Evolutionary conservation across 441 rosid genomes (phyloP), one percentile per base, ranked within the genome.

Genomic region (Lepidium campestre): DNA sequence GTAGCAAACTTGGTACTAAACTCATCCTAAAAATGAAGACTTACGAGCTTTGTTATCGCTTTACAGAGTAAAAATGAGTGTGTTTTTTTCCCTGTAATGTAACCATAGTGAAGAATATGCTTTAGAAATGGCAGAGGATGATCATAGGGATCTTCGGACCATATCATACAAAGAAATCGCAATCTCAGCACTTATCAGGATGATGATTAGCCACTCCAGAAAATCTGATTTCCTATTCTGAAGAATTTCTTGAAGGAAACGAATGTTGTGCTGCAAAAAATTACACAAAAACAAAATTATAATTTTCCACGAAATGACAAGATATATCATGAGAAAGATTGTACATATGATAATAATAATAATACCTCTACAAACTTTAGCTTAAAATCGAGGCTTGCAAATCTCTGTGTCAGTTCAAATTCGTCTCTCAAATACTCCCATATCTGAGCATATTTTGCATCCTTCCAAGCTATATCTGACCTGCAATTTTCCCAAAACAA

Each of bases 401-500:
- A 93, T 78, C 98, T 88, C 74, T 87, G 93, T 19, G 95, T 84
- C 70, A 93, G 73, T 75, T 93, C 97, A 60, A 93, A 93, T 76
- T 93, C 98, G 62, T 90, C 98, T 63, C 98, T 85, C 12, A 93
- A 83, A 77, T 83, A 93, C 77, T 93, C 97, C 97, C 97, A 93
- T 82, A 93, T 90, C 82, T 88, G 94, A 54, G 90, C 95, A 74
- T 84, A 93, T 76, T 90, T 93, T 2, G 97, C 98, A 75, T 93
- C 90, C 72, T 93, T 93, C 98, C 98, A 93, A 14, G 97, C 97
- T 57, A 93, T 90, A 73, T 93, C 98, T 9, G 97, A 93, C 80
- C 98, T 93, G 82, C 72, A 70, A 45, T 2, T 53, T 65, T 58
- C 72, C 72, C 63, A 40, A 11, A 50, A 41, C 44, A 19, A 1